phyloP scores from a whole-genome alignment of 495 filamentous ascomycete genomes.

The Thermochaetoides thermophila region DNA sequence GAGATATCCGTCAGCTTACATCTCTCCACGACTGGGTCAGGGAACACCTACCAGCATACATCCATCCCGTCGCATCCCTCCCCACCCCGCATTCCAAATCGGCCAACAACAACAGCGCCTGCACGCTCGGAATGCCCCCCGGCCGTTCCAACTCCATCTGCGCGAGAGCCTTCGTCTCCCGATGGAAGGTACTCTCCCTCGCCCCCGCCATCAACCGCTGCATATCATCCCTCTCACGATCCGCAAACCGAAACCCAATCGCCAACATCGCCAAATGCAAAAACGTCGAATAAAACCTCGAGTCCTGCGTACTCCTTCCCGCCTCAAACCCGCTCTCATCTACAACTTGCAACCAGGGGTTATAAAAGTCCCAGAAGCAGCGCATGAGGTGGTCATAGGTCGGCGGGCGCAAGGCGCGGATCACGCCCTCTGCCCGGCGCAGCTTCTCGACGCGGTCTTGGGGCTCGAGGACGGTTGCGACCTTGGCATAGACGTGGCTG shows the following conservation, averaged over 20 bases:
- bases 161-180: slow-evolving; percentile 38
- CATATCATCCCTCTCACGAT: slow-evolving; percentile 32
- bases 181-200: slow-evolving; percentile 36
- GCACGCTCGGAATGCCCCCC: slow-evolving; percentile 34
- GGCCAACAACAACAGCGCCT: slow-evolving; percentile 34
- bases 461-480: slow-evolving; percentile 4
- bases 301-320: slow-evolving; percentile 27
- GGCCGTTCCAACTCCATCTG: slow-evolving; percentile 36
- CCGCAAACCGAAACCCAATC: slow-evolving; percentile 35
- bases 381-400: slow-evolving; percentile 38
- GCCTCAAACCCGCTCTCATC: slow-evolving; percentile 34
- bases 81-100: slow-evolving; percentile 39
- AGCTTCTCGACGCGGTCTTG: slow-evolving; percentile 21
- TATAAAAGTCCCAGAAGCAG: slow-evolving; percentile 37
- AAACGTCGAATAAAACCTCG: slow-evolving; percentile 34
- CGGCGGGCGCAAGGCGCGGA: slow-evolving; percentile 24
- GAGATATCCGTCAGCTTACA: slow-evolving; percentile 5
- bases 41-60: slow-evolving; percentile 28
- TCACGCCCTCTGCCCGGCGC: slow-evolving; percentile 29
- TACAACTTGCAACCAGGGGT: slow-evolving; percentile 30
- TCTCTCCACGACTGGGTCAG: neutral
- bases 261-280: slow-evolving; percentile 39
- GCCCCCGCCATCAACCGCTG: slow-evolving; percentile 29
- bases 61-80: slow-evolving; percentile 36
- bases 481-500: slow-evolving; percentile 18